These are phyloP conservation scores for Trichophyton schoenleinii DNA, from an alignment of 2,329 filamentous ascomycete species.

Conservation along the genomic window DNA sequence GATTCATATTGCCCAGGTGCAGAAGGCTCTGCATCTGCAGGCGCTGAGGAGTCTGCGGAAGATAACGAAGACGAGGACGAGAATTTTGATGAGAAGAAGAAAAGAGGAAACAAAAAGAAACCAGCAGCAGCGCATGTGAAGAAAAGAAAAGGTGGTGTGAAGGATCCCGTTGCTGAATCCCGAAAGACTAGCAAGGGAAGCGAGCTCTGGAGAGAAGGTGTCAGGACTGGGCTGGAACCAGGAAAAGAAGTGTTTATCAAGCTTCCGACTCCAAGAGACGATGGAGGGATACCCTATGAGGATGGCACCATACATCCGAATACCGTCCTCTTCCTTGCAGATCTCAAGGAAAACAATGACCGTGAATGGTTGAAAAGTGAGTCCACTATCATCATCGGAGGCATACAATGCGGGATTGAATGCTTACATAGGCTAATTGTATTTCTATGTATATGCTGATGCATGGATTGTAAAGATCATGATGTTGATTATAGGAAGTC, in stretches of 20 bases:
- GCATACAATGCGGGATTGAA: neutral
- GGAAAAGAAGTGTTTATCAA: slow-evolving; percentile 51
- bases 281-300: slow-evolving; percentile 46
- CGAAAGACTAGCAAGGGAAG: slow-evolving; percentile 19
- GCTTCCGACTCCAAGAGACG: slow-evolving; percentile 49
- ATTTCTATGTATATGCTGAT: slow-evolving; percentile 2
- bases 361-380: slow-evolving; percentile 52
- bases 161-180: slow-evolving; percentile 8
- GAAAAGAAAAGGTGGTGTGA: slow-evolving; percentile 14
- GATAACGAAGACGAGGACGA: slow-evolving; percentile 6
- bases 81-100: slow-evolving; percentile 3
- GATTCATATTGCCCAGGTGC: slow-evolving; percentile 1
- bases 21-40: slow-evolving; percentile 9
- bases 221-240: slow-evolving; percentile 43
- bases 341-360: slow-evolving; percentile 49
- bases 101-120: neutral
- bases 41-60: neutral
- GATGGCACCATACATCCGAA: slow-evolving; percentile 51
- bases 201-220: slow-evolving; percentile 46
- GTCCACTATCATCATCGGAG: neutral
- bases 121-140: slow-evolving; percentile 15
- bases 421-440: neutral
- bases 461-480: slow-evolving; percentile 44
- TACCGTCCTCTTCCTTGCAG: slow-evolving; percentile 48
- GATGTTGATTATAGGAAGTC: slow-evolving; percentile 68